Conservation (phyloP, 768 basidiomycete genomes). For the Suillus decipiens region DNA sequence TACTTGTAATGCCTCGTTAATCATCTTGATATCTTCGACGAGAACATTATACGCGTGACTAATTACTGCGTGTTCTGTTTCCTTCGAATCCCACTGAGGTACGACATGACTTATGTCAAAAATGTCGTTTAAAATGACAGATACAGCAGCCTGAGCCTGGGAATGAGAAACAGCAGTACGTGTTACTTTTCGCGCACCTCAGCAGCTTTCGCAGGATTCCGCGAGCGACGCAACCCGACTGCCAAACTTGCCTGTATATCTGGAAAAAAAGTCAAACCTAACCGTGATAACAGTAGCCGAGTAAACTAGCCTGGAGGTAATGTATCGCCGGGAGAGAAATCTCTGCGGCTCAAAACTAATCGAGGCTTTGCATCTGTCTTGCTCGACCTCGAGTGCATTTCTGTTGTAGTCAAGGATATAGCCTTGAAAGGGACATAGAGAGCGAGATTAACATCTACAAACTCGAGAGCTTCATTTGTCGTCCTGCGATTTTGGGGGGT, state of each 20-base stretch:
- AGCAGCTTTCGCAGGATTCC: slow-evolving; percentile 1
- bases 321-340: slow-evolving; percentile 1
- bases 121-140: slow-evolving; percentile 8
- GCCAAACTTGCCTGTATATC: slow-evolving; percentile 6
- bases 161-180: background rate
- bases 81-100: slow-evolving; percentile 8
- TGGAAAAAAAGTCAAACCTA: background rate
- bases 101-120: slow-evolving; percentile 4
- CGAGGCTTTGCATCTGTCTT: slow-evolving; percentile 4
- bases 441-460: slow-evolving; percentile 6
- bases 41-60: background rate
- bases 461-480: slow-evolving; percentile 4
- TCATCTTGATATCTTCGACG: slow-evolving; percentile 7
- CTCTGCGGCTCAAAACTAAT: background rate
- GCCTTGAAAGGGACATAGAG: background rate
- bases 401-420: background rate
- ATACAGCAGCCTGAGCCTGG: slow-evolving; percentile 2
- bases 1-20: slow-evolving; percentile 4
- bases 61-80: slow-evolving; percentile 1
- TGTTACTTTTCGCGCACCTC: background rate
- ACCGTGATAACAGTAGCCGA: too few relatives aligned
- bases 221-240: slow-evolving; percentile 3
- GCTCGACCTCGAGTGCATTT: slow-evolving; percentile 3
- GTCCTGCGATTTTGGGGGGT: background rate
- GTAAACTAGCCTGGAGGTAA: background rate